Conservation (phyloP, 2,329 filamentous ascomycete species). For the Fusarium duplospermum region DNA sequence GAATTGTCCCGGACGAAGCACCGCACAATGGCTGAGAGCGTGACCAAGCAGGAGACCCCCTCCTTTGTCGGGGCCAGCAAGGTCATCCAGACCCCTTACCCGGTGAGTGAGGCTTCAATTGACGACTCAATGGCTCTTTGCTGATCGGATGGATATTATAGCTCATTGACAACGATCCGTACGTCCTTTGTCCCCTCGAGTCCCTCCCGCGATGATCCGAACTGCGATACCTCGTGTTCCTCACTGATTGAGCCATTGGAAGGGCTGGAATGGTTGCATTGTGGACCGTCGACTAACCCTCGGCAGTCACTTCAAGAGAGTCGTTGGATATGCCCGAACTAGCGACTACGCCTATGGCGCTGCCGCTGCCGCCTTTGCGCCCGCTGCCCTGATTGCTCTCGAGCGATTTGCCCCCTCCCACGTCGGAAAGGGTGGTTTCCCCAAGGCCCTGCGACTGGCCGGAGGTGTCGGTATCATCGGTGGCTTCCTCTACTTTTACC, state of each 20-base stretch:
- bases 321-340: slow-evolving; percentile 85
- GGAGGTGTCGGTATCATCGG: slow-evolving; percentile 79
- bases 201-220: slow-evolving; percentile 10
- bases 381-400: slow-evolving; percentile 79
- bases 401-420: slow-evolving; percentile 88
- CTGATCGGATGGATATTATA: slow-evolving; percentile 58
- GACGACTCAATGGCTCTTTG: slow-evolving; percentile 35
- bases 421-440: slow-evolving; percentile 84
- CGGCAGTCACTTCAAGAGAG: slow-evolving; percentile 87
- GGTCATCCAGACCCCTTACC: slow-evolving; percentile 84
- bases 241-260: not conserved
- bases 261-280: not conserved
- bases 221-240: not conserved
- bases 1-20: slow-evolving; percentile 45
- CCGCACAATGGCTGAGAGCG: slow-evolving; percentile 53
- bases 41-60: slow-evolving; percentile 51
- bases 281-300: slow-evolving; percentile 43
- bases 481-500: slow-evolving; percentile 87
- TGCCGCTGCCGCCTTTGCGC: slow-evolving; percentile 76
- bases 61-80: slow-evolving; percentile 68
- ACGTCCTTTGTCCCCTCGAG: slow-evolving; percentile 50
- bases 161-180: slow-evolving; percentile 99
- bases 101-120: slow-evolving; percentile 69
- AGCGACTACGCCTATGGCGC: slow-evolving; percentile 84
- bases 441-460: slow-evolving; percentile 83